Percentiles rank a stretch among this genome's conserved stretches.
phyloP scores from a whole-genome alignment of 2,329 filamentous ascomycete genomes.

The Claviceps cyperi region DNA sequence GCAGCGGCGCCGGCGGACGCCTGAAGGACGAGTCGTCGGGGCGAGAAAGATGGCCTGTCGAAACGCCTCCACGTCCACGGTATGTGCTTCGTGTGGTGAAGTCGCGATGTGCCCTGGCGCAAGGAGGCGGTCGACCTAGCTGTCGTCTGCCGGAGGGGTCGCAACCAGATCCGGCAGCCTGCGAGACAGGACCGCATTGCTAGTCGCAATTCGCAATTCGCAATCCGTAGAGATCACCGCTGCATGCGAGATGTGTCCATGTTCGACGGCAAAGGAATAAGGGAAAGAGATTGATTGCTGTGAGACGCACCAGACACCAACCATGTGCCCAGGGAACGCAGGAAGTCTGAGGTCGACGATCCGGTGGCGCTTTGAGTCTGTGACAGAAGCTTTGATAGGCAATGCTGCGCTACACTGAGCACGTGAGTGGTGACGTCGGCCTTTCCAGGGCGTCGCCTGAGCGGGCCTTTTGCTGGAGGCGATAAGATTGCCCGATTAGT shows the following conservation, averaged over 20 bases:
- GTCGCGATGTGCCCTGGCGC: constrained; percentile 14
- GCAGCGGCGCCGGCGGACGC: constrained; percentile 26
- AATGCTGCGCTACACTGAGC: no score
- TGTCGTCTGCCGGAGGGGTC: constrained; percentile 18
- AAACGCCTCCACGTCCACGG: constrained; percentile 10
- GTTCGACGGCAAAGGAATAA: constrained; percentile 1
- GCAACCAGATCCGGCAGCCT: constrained; percentile 30
- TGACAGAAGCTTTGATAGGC: no score
- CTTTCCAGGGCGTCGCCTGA: neutral
- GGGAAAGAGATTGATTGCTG: neutral
- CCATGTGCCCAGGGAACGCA: neutral
- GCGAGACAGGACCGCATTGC: constrained; percentile 32
- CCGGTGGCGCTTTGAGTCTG: neutral
- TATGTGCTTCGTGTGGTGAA: constrained; percentile 12
- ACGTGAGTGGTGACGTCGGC: constrained; percentile 10
- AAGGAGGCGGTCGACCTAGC: constrained; percentile 9
- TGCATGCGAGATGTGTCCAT: constrained; percentile 8
- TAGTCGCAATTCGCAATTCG: constrained; percentile 17
- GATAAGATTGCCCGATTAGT: constrained; percentile 1
- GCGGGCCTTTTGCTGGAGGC: neutral
- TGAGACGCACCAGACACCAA: neutral
- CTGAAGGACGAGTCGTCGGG: constrained; percentile 19
- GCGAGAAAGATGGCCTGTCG: neutral
- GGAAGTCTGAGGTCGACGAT: neutral
- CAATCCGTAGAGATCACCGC: constrained; percentile 5